phyloP scores from a whole-genome alignment of 2,329 filamentous ascomycete species.

The Aspergillus aculeatinus region DNA sequence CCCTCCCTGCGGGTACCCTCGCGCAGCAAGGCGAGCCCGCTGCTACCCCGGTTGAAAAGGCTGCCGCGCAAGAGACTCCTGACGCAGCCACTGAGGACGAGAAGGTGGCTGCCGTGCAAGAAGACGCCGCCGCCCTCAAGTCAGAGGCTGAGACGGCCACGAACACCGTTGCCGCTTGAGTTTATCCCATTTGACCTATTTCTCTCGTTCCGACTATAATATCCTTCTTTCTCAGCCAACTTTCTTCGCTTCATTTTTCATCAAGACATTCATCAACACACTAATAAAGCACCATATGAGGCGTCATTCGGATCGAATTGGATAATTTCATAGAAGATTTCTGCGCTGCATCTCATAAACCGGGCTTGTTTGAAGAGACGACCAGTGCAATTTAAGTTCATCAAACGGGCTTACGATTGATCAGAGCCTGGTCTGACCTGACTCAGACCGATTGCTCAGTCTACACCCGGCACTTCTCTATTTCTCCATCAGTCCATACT shows the following conservation, averaged over 20 bases:
- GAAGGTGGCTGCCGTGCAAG: not conserved
- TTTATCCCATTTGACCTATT: not conserved
- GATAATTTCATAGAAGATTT: not conserved
- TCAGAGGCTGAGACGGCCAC: not conserved
- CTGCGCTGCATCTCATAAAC: not conserved
- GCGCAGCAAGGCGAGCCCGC: not conserved
- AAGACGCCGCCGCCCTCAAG: not conserved
- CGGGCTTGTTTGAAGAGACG: not conserved
- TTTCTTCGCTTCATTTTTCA: not conserved
- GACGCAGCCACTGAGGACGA: not conserved
- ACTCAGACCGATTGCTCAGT: not conserved
- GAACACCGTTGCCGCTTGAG: not conserved
- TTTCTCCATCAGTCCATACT: not conserved
- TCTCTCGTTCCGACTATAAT: not conserved
- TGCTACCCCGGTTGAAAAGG: not conserved
- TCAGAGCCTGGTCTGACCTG: not conserved
- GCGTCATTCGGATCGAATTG: not conserved
- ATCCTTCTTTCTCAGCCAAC: not conserved
- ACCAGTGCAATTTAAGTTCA: too few relatives aligned
- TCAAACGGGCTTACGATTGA: not conserved
- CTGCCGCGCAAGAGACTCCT: not conserved
- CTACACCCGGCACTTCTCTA: not conserved
- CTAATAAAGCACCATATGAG: not conserved
- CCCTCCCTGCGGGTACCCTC: constrained; percentile 24
- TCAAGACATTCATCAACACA: not conserved